Conservation (phyloP, 495 filamentous ascomycete species). For the Pyrenula massariospora region DNA sequence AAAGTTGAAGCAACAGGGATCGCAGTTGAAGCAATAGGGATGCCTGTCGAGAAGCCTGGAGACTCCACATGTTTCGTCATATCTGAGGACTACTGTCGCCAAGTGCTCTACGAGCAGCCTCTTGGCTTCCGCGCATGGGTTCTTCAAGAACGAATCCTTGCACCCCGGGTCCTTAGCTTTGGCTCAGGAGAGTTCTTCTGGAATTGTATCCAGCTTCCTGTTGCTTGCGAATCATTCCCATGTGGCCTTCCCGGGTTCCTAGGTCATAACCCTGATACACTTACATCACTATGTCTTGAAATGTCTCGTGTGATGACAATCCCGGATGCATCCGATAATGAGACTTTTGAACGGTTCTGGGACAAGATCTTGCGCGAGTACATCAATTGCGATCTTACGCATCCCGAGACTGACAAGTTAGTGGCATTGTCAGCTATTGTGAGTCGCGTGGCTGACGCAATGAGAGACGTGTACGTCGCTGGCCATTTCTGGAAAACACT, state of each 20-base stretch:
- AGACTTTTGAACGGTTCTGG: background rate
- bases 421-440: background rate
- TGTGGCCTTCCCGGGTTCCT: background rate
- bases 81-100: background rate
- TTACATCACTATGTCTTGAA: background rate
- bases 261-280: no score
- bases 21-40: background rate
- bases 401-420: background rate
- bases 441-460: background rate
- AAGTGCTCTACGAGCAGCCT: background rate
- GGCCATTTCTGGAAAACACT: background rate
- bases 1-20: no score
- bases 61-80: background rate
- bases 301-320: background rate
- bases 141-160: conserved; percentile 8
- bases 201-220: conserved; percentile 5
- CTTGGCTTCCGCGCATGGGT: conserved; percentile 5
- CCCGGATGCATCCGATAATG: background rate
- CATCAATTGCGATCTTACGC: background rate
- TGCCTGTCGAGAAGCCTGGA: background rate
- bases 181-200: conserved; percentile 3
- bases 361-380: background rate
- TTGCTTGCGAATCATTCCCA: background rate
- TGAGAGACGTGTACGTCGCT: background rate
- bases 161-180: conserved; percentile 5